Evolutionary conservation across 2,329 filamentous ascomycete species (phyloP).

Genomic region (Colletotrichum magnum): DNA sequence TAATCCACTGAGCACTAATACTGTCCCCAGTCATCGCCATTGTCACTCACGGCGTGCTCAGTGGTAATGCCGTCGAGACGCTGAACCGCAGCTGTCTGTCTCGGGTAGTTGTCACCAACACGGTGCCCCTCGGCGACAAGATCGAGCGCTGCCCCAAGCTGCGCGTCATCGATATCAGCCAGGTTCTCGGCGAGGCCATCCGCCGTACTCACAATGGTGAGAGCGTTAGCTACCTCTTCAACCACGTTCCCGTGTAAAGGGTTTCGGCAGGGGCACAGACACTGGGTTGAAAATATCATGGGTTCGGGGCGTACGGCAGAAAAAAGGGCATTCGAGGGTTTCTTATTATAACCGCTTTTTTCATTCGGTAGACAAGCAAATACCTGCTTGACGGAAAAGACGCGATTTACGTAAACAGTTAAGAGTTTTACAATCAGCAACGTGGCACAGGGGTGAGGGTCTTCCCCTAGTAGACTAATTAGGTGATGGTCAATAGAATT

Average conservation of each 20-base stretch:
- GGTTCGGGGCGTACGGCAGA: constrained; percentile 26
- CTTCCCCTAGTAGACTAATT: too few relatives aligned
- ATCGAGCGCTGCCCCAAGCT: constrained; percentile 83
- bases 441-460: too few relatives aligned
- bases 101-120: constrained; percentile 92
- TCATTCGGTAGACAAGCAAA: neutral
- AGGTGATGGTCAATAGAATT: too few relatives aligned
- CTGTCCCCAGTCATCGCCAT: constrained; percentile 78
- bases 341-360: neutral
- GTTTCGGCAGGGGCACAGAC: neutral
- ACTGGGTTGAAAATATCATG: constrained; percentile 15
- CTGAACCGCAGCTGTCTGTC: constrained; percentile 84
- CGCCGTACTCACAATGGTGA: constrained; percentile 75
- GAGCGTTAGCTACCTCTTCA: constrained; percentile 69
- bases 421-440: too few relatives aligned
- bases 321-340: constrained; percentile 21
- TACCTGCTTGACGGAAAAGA: constrained; percentile 9
- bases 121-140: constrained; percentile 73
- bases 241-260: constrained; percentile 58
- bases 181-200: constrained; percentile 77
- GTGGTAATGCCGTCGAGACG: constrained; percentile 88
- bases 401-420: too few relatives aligned
- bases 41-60: constrained; percentile 93
- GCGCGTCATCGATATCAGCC: constrained; percentile 92
- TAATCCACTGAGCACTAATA: neutral